Evolutionary conservation across 768 basidiomycete species (phyloP), one percentile per base, ranked within the genome.

Genomic region (Phlegmacium glaucopus): DNA sequence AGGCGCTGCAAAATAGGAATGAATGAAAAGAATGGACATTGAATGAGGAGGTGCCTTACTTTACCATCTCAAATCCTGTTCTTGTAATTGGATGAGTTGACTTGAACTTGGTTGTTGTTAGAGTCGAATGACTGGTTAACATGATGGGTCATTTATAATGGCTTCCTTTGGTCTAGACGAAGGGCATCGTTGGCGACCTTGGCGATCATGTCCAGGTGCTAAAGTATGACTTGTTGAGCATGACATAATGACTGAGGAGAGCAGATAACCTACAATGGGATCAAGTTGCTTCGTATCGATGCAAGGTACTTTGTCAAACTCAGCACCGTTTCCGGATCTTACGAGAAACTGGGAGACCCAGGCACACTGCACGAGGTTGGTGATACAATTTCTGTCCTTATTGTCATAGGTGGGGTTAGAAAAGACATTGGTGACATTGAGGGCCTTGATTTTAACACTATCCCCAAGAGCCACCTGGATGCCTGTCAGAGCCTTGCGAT

Each of bases 291-390:
- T 49, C 1, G 79, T 78, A 52, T 82, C 63, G 17, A 83, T 74
- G 49, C 62, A 67, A 2, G 52, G 53, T 1, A 75, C 75, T 16
- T 69, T 68, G 0, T 62, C 67, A 47, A 80, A 75, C 44, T 65
- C 69, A 37, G 65, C 66, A 17, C 75, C 76, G 42, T 73, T 71
- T 6, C 65, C 64, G 43, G 72, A 68, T 1, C 53, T 61, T 2
- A 72, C 60, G 5, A 83, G 49, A 45, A 74, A 77, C 25, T 75
- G 72, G 0, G 78, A 72, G 4, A 77, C 59, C 78, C 78, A 80
- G 1, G 78, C 77, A 1, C 76, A 66, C 52, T 65, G 64, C 10
- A 67, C 70, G 8, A 76, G 59, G 41, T 76, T 70, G 6, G 60
- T 62, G 17, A 57, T 48, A 11, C 61, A 57, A 29, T 71, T 63